Evolutionary conservation across 495 filamentous ascomycete genomes (phyloP).

Genomic region (Aspergillus affinis): DNA sequence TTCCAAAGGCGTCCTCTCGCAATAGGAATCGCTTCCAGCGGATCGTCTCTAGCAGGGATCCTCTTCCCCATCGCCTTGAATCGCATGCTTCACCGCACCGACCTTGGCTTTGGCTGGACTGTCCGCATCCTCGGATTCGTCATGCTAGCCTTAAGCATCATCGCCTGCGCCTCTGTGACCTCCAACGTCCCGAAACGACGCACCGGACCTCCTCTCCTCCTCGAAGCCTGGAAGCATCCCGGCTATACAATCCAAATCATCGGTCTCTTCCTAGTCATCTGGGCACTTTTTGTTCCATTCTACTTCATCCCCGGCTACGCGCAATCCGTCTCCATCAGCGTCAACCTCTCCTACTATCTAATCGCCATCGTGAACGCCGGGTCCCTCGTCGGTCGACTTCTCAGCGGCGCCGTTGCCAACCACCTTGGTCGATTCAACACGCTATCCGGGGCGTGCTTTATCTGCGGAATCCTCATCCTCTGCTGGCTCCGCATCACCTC

Average conservation of each 20-base stretch:
- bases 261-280: slow-evolving; percentile 21
- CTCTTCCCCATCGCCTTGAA: slow-evolving; percentile 28
- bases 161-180: slow-evolving; percentile 37
- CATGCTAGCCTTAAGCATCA: slow-evolving; percentile 42
- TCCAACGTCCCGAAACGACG: slow-evolving; percentile 11
- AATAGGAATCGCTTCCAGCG: slow-evolving; percentile 30
- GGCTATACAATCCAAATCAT: slow-evolving; percentile 19
- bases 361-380: slow-evolving; percentile 29
- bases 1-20: slow-evolving; percentile 28
- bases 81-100: slow-evolving; percentile 21
- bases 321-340: slow-evolving; percentile 12
- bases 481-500: slow-evolving; percentile 50
- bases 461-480: slow-evolving; percentile 21
- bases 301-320: slow-evolving; percentile 27
- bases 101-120: slow-evolving; percentile 57
- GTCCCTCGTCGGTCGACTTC: slow-evolving; percentile 26
- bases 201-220: slow-evolving; percentile 11
- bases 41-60: slow-evolving; percentile 34
- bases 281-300: slow-evolving; percentile 22
- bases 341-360: slow-evolving; percentile 21
- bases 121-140: slow-evolving; percentile 64
- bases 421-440: slow-evolving; percentile 25
- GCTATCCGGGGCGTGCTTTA: slow-evolving; percentile 10
- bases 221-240: slow-evolving; percentile 13
- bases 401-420: slow-evolving; percentile 27